phyloP scores from a whole-genome alignment of 768 basidiomycete species.

The Panaeolus cyanescens region DNA sequence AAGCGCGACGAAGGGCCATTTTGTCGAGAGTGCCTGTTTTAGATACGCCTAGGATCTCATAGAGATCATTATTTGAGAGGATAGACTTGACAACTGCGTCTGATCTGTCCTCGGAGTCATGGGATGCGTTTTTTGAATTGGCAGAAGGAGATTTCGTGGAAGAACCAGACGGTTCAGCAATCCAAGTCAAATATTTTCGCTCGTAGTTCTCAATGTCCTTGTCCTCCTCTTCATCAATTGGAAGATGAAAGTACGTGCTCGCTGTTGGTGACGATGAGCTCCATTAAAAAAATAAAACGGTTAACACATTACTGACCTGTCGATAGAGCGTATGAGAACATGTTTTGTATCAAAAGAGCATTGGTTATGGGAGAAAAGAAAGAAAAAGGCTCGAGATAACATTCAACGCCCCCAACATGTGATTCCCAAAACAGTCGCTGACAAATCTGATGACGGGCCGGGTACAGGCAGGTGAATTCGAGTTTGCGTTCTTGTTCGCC shows the following conservation, averaged over 20 bases:
- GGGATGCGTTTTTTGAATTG: conserved; percentile 3
- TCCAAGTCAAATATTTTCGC: conserved; percentile 52
- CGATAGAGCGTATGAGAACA: conserved; percentile 50
- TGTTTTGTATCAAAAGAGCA: conserved; percentile 16
- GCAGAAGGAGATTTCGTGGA: conserved; percentile 12
- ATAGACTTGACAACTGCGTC: conserved; percentile 49
- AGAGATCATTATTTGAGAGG: conserved; percentile 65
- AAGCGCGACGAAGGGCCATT: conserved; percentile 69
- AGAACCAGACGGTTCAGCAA: conserved; percentile 36
- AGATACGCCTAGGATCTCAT: conserved; percentile 69
- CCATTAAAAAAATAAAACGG: neutral
- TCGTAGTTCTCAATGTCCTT: conserved; percentile 46
- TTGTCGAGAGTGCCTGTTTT: conserved; percentile 55
- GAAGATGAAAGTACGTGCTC: conserved; percentile 63
- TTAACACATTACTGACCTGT: conserved; percentile 29
- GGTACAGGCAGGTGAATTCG: neutral
- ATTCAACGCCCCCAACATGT: neutral
- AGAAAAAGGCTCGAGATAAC: neutral
- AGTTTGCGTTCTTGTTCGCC: too few relatives aligned
- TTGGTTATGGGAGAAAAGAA: conserved; percentile 3
- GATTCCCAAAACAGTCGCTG: neutral
- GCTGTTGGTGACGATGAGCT: conserved; percentile 34
- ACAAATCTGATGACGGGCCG: neutral
- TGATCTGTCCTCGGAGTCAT: conserved; percentile 12
- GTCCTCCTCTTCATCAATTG: conserved; percentile 59